Evolutionary conservation across 106 monocot genomes (phyloP), one percentile per base, ranked within the genome.

Genomic region (Phalaenopsis aphrodite): DNA sequence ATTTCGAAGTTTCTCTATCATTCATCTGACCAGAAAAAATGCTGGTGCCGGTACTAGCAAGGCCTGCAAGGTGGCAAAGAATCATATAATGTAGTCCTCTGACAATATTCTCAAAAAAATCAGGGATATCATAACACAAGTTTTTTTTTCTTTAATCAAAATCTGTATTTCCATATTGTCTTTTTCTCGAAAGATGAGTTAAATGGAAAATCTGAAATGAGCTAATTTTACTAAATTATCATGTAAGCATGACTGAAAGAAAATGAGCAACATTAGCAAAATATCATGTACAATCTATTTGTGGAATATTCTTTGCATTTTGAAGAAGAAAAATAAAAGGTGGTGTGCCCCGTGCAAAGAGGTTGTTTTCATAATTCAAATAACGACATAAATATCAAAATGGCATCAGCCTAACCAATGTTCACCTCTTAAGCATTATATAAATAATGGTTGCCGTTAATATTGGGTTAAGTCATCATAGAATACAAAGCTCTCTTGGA

Each of bases 21-120:
- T 82, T 75, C 75, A 88, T 95, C 81, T 91, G 88, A 39, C 37
- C 45, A 76, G 39, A 55, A 43, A 42, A 47, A 75, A 57, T 67
- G 47, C 55, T 77, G 16, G 79, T 56, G 75, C 55, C 75, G 16
- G 79, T 56, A 76, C 55, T 55, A 65, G 81, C 30, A 64, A 49
- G 23, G 42, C 78, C 87, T 91, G 67, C 61, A 82, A 88, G 14
- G 42, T 42, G 24, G 42, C 11, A 37, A 64, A 66, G 41, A 76
- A 16, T 11, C 8, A 12, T 2, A n/a, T 76, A 18, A 76, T 49
- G 5, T 23, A 42, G 23, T 12, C 2, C 24, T 24, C 23, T 12
- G 30, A 48, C 4, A 12, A 75, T 12, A 49, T 76, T 48, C 42
- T 76, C 61, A 61, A 74, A 18, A 2, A 74, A 74, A 74, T 4